A percentile compares a stretch with the other conserved stretches of the same genome.
Evolutionary conservation across 192 early-diverging fungal species (phyloP).

Genomic region (Cetraspora pellucida): DNA sequence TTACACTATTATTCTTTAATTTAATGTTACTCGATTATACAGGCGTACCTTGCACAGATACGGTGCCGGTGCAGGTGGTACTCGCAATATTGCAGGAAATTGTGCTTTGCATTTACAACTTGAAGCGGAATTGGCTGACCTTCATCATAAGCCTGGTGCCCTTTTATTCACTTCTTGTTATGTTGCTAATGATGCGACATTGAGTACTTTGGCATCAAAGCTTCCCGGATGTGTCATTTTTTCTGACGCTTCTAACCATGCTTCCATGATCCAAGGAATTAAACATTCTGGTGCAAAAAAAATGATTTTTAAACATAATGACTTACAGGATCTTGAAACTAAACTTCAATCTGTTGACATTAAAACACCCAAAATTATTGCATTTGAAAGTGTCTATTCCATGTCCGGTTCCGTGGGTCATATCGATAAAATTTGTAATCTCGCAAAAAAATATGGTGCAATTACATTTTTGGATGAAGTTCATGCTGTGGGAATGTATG

Average conservation of each 20-base stretch:
- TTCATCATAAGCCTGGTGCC: constrained; percentile 91
- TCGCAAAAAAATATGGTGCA: constrained; percentile 94
- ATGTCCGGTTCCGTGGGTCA: constrained; percentile 95
- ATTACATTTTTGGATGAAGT: constrained; percentile 98
- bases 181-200: constrained; percentile 96
- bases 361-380: constrained; percentile 90
- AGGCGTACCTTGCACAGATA: constrained; percentile 88
- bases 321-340: constrained; percentile 85
- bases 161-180: constrained; percentile 97
- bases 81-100: constrained; percentile 99
- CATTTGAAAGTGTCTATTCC: constrained; percentile 96
- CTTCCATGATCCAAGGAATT: constrained; percentile 99
- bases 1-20: background rate
- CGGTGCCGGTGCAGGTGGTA: constrained; percentile 98
- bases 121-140: constrained; percentile 86
- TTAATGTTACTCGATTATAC: constrained; percentile 24
- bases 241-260: constrained; percentile 93
- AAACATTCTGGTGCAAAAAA: constrained; percentile 85
- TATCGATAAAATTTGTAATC: constrained; percentile 83
- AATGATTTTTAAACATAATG: constrained; percentile 93
- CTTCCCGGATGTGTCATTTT: constrained; percentile 93
- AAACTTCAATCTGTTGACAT: constrained; percentile 79
- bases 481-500: constrained; percentile 99
- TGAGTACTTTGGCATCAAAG: constrained; percentile 84
- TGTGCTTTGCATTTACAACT: constrained; percentile 91